A percentile compares a stretch with the other conserved stretches of the same genome.
Evolutionary conservation across 495 filamentous ascomycete species (phyloP).

Genomic region (Lichina pygmaea): DNA sequence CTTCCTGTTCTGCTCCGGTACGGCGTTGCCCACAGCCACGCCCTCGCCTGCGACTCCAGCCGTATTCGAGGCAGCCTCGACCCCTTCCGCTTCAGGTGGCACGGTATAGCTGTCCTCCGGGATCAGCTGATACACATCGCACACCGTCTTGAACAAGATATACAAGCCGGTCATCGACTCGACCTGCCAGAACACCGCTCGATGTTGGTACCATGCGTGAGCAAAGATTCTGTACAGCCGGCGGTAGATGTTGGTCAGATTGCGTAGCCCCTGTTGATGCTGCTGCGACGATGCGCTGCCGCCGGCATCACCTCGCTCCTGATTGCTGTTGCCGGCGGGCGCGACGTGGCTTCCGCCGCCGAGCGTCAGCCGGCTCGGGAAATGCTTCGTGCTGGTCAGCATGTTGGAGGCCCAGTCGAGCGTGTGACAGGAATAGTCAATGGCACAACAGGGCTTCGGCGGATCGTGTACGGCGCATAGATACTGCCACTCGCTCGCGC

Average conservation of each 20-base stretch:
- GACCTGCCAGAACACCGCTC: constrained; percentile 87
- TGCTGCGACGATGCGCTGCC: neutral
- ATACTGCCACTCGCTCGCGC: constrained; percentile 95
- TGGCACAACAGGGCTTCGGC: constrained; percentile 85
- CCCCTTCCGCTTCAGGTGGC: constrained; percentile 71
- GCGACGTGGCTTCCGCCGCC: constrained; percentile 16
- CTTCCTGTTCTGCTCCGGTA: too few species aligned
- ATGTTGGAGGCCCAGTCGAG: constrained; percentile 89
- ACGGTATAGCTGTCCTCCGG: constrained; percentile 89
- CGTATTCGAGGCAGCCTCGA: constrained; percentile 14
- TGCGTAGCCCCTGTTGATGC: constrained; percentile 34
- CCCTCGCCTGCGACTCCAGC: too few species aligned
- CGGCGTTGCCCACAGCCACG: too few species aligned
- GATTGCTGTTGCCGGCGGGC: neutral
- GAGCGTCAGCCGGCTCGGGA: constrained; percentile 64
- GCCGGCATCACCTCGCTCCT: neutral
- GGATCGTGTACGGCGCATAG: constrained; percentile 91
- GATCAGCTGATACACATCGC: constrained; percentile 67
- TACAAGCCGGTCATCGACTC: constrained; percentile 72
- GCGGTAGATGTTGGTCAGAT: constrained; percentile 81
- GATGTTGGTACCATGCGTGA: constrained; percentile 95
- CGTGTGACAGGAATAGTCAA: constrained; percentile 96
- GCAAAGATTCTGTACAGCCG: constrained; percentile 90
- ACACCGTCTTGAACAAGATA: constrained; percentile 88
- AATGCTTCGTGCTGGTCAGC: constrained; percentile 70